phyloP scores from a whole-genome alignment of 2,329 filamentous ascomycete species.

The Cordyceps fumosorosea region DNA sequence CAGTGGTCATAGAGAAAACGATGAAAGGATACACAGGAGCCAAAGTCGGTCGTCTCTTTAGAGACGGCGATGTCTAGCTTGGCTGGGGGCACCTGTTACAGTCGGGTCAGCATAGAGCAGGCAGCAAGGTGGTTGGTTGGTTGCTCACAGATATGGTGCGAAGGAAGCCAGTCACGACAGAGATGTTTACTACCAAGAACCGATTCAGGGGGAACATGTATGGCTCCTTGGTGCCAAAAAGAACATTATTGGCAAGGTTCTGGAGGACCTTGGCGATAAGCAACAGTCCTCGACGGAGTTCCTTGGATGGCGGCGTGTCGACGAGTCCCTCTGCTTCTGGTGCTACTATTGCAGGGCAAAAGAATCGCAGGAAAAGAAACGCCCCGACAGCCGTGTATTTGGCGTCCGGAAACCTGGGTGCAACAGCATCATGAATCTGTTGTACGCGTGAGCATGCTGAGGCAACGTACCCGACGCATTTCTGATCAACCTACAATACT shows the following conservation, averaged over 20 bases:
- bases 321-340: conserved; percentile 64
- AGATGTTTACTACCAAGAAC: conserved; percentile 63
- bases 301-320: conserved; percentile 53
- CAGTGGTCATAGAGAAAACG: conserved; percentile 65
- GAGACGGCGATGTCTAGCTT: conserved; percentile 33
- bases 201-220: conserved; percentile 68
- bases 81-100: conserved; percentile 39
- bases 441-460: conserved; percentile 19
- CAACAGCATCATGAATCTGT: conserved; percentile 58
- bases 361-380: conserved; percentile 66
- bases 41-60: conserved; percentile 58
- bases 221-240: conserved; percentile 65
- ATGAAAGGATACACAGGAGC: conserved; percentile 63
- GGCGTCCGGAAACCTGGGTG: conserved; percentile 58
- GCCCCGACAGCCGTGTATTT: conserved; percentile 67
- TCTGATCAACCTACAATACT: conserved; percentile 45
- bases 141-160: conserved; percentile 57
- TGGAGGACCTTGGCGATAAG: conserved; percentile 67
- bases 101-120: conserved; percentile 16
- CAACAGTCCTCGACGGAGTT: conserved; percentile 61
- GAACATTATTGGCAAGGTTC: conserved; percentile 64
- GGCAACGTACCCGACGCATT: no score
- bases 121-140: background rate
- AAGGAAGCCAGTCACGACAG: conserved; percentile 59
- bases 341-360: conserved; percentile 65